These are phyloP conservation scores for Fusarium bactridioides DNA, from an alignment of 2,329 filamentous ascomycete species.

Conservation along the genomic window DNA sequence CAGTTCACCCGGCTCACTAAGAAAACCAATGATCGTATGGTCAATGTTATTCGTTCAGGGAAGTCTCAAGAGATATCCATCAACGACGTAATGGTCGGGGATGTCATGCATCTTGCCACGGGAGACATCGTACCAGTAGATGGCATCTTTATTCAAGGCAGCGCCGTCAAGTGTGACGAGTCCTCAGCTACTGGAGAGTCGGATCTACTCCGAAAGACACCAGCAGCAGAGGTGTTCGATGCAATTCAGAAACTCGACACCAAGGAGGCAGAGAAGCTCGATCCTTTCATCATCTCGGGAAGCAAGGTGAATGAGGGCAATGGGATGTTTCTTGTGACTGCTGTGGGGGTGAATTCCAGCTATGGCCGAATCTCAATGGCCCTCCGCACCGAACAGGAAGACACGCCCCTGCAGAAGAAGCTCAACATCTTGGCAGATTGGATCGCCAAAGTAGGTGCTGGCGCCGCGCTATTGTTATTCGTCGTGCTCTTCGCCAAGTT, in stretches of 20 bases:
- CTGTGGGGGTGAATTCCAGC: slow-evolving; percentile 63
- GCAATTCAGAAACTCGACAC: slow-evolving; percentile 56
- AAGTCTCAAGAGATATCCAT: slow-evolving; percentile 70
- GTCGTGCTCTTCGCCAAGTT: slow-evolving; percentile 82
- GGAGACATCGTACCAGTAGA: slow-evolving; percentile 77
- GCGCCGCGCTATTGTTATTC: slow-evolving; percentile 76
- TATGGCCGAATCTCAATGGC: slow-evolving; percentile 66
- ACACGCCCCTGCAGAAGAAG: slow-evolving; percentile 64
- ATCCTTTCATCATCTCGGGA: slow-evolving; percentile 71
- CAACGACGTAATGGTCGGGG: slow-evolving; percentile 73
- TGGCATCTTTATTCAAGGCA: slow-evolving; percentile 69
- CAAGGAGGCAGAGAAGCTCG: slow-evolving; percentile 57
- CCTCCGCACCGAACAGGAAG: slow-evolving; percentile 58
- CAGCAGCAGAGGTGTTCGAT: slow-evolving; percentile 65
- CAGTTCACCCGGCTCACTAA: slow-evolving; percentile 70
- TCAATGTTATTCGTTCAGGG: slow-evolving; percentile 73
- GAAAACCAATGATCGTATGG: slow-evolving; percentile 69
- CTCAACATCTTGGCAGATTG: slow-evolving; percentile 48
- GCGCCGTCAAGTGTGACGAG: slow-evolving; percentile 70
- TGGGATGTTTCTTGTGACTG: slow-evolving; percentile 63
- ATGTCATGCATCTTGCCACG: slow-evolving; percentile 73
- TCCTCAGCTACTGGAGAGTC: slow-evolving; percentile 79
- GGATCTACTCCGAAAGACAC: slow-evolving; percentile 73
- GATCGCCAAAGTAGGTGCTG: slow-evolving; percentile 60
- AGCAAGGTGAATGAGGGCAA: slow-evolving; percentile 62